A percentile compares a stretch with the other conserved stretches of the same genome.
phyloP scores from a whole-genome alignment of 176 grass and related monocot species.

The Oryza meyeriana region DNA sequence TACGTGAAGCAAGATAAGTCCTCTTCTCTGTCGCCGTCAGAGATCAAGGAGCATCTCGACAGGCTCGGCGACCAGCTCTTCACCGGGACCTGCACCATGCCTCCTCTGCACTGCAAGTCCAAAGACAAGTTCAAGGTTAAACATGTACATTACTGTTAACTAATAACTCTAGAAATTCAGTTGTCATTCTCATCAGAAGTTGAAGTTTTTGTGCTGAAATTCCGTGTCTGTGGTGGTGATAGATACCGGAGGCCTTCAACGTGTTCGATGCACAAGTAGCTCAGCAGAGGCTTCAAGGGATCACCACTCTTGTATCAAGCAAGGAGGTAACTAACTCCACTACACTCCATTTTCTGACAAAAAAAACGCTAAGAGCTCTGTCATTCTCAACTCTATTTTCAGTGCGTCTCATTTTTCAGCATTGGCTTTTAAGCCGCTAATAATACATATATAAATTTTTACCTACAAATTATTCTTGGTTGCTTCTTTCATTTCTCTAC shows the following conservation, averaged over 20 bases:
- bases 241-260: conserved; percentile 86
- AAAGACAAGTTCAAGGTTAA: conserved; percentile 68
- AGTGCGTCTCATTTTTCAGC: too few species aligned
- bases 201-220: not conserved
- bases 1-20: conserved; percentile 72
- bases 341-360: not conserved
- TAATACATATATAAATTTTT: too few species aligned
- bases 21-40: conserved; percentile 53
- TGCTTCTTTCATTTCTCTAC: too few species aligned
- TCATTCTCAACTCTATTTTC: not conserved
- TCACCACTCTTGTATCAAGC: conserved; percentile 58
- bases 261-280: conserved; percentile 71
- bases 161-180: not conserved
- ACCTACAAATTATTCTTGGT: too few species aligned
- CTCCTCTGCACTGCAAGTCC: conserved; percentile 45
- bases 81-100: conserved; percentile 66
- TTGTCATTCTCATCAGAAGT: not conserved
- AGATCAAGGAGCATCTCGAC: conserved; percentile 77
- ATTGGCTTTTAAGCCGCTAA: too few species aligned
- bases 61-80: conserved; percentile 85
- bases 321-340: conserved; percentile 51
- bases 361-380: not conserved
- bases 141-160: not conserved
- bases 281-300: conserved; percentile 53
- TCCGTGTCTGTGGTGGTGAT: not conserved